Conservation (phyloP, 768 basidiomycete genomes). For the Russula sp. region DNA sequence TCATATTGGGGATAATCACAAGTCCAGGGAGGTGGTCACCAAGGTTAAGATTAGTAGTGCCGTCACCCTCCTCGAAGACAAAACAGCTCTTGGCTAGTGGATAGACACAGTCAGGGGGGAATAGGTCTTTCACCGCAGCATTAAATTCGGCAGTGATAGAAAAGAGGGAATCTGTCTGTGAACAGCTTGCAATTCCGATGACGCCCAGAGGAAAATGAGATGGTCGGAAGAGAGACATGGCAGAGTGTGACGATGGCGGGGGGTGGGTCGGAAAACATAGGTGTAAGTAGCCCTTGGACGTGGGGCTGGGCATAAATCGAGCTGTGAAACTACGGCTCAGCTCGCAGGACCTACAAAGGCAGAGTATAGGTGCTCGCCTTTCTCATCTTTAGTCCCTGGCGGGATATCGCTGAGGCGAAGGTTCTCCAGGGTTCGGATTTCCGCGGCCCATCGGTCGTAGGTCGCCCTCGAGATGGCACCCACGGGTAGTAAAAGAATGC, state of each 20-base stretch:
- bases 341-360: background rate
- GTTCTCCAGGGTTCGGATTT: slow-evolving; percentile 67
- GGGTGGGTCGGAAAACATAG: slow-evolving; percentile 74
- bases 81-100: slow-evolving; percentile 80
- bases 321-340: slow-evolving; percentile 37
- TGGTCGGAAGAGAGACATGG: slow-evolving; percentile 67
- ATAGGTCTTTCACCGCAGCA: slow-evolving; percentile 54
- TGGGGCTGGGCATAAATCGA: slow-evolving; percentile 74
- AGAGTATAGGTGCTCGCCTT: slow-evolving; percentile 42
- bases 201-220: slow-evolving; percentile 84
- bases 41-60: slow-evolving; percentile 48
- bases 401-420: slow-evolving; percentile 82
- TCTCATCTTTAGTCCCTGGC: slow-evolving; percentile 67
- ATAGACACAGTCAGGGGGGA: slow-evolving; percentile 59
- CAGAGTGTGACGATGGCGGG: slow-evolving; percentile 56
- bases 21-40: slow-evolving; percentile 56
- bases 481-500: slow-evolving; percentile 81
- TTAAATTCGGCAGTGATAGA: slow-evolving; percentile 62
- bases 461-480: slow-evolving; percentile 62
- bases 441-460: slow-evolving; percentile 68
- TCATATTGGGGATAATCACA: slow-evolving; percentile 73
- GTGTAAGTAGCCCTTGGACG: slow-evolving; percentile 76
- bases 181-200: slow-evolving; percentile 77
- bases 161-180: slow-evolving; percentile 46
- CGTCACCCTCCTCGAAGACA: slow-evolving; percentile 71